Evolutionary conservation across 2,329 filamentous ascomycete genomes (phyloP), one percentile per base, ranked within the genome.

Genomic region (Diaporthe australafricana): DNA sequence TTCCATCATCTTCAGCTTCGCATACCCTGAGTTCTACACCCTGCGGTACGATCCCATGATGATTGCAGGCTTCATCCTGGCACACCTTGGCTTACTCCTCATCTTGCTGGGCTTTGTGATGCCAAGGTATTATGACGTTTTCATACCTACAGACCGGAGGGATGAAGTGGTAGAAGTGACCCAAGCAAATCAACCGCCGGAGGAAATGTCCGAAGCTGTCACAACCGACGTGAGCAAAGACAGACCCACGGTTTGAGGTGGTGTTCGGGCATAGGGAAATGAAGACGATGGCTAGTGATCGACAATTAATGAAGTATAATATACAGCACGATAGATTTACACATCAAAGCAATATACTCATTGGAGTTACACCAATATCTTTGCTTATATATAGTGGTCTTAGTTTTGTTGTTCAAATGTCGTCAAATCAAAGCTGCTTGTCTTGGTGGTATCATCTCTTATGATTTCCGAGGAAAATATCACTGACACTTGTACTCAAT

Each of bases 71-170:
- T 88, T 88, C 74, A 81, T 80, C 5, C 78, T 88, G 20, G 84
- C 83, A 1, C 84, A 87, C 71, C 68, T 87, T 22, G 81, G 83
- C 5, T 77, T 90, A 48, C 52, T 88, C 0, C 75, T 85, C 12
- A 83, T 89, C 38, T 77, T 85, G 2, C 66, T 84, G 1, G 87
- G 87, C 7, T 83, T 88, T 50, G 79, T 89, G 6, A 77, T 88
- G 38, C 88, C 88, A 3, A 81, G 86, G 12, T 90, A 87, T 79
- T 89, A 86, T 74, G 83, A 88, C 74, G 78, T 84, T 5, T 84
- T 90, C 42, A 84, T 90, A 42, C 87, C 88, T 0, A 75, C 81
- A 0, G 75, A 81, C 3, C 83, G 88, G 1, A 80, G 82, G 0
- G 78, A 78, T 9, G 87, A 90, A 50, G 60, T 20, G 42, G 20